Base-by-base conservation (phyloP, 768 basidiomycete species). In the Suillus subluteus region DNA sequence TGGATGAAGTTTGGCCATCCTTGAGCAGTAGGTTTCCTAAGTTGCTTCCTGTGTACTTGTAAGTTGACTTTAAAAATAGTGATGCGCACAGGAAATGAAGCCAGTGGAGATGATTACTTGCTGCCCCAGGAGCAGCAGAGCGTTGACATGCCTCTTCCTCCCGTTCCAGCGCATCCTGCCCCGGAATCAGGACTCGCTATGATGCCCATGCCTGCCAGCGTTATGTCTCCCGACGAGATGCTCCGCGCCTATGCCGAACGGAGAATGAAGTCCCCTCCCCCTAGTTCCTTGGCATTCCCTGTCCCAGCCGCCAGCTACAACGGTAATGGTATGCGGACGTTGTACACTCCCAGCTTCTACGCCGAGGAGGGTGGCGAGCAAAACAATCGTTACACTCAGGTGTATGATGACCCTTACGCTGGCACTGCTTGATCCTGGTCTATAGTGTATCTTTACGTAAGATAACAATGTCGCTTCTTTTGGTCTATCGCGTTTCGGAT, bases 201-300 rank as follows among this genome's bases (percentile, higher is more conserved):
- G 80, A 79, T 80, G 69, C 71, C 82, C 2, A 70, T 80, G 72
- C 80, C 82, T 32, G 81, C 76, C 2, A 80, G 70, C 41, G 69
- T 78, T 58, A 85, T 85, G 84, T 82, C 83, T 1, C 91, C 91
- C 4, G 92, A 94, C 73, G 91, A 86, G 32, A 90, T 93, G 88
- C 81, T 93, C 55, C 86, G 89, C 44, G 89, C 89, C 1, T 92
- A 91, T 67, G 91, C 91, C 6, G 84, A 81, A 35, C 80, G 84
- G 68, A 79, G 76, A 55, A 71, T 75, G 16, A 68, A 72, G 13
- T 79, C 78, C 32, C 79, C 78, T 67, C 77, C 78, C 56, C 70
- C 74, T 40, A 70, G 76, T 3, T 69, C 78, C 16, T 71, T 79
- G 16, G 67, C 76, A 23, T 79, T 76, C 63, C 76, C 76, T 13